A percentile compares a stretch with the other conserved stretches of the same genome.
phyloP scores from a whole-genome alignment of 2,329 filamentous ascomycete species.

The Aphanocladium album region DNA sequence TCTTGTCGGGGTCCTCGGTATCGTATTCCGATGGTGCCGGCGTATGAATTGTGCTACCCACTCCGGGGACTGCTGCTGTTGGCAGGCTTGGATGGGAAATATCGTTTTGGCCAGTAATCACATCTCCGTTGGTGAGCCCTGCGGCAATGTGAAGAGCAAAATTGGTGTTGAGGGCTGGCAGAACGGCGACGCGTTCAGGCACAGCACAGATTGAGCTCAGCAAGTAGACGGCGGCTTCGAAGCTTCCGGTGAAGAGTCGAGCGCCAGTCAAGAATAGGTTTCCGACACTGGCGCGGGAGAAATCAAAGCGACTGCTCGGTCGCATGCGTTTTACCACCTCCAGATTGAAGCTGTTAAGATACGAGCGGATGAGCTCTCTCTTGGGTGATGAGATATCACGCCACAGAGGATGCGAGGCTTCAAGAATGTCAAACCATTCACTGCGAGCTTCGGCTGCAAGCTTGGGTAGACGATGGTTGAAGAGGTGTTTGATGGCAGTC shows the following conservation, averaged over 20 bases:
- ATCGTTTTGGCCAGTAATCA: conserved; percentile 87
- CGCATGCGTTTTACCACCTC: conserved; percentile 74
- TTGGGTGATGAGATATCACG: conserved; percentile 63
- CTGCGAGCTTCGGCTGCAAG: conserved; percentile 54
- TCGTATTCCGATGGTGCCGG: conserved; percentile 37
- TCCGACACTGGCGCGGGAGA: conserved; percentile 68
- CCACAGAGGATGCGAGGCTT: conserved; percentile 77
- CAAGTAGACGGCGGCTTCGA: conserved; percentile 89
- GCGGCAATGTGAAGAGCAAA: conserved; percentile 94
- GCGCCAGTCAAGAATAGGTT: conserved; percentile 81
- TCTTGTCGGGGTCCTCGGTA: conserved; percentile 53
- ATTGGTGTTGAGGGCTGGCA: conserved; percentile 90
- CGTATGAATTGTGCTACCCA: conserved; percentile 22
- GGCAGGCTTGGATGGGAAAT: conserved; percentile 78
- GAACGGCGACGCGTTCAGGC: conserved; percentile 67
- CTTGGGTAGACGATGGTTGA: conserved; percentile 78
- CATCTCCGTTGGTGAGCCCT: conserved; percentile 66
- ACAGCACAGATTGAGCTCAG: conserved; percentile 84
- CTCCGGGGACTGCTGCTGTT: conserved; percentile 38
- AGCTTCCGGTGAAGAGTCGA: conserved; percentile 83
- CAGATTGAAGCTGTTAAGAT: conserved; percentile 70
- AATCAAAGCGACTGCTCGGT: conserved; percentile 71
- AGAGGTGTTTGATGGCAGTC: conserved; percentile 71
- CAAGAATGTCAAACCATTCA: conserved; percentile 87
- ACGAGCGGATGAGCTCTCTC: conserved; percentile 70